Conservation (phyloP, 306 rosid species). For the Hippophae tibetana region DNA sequence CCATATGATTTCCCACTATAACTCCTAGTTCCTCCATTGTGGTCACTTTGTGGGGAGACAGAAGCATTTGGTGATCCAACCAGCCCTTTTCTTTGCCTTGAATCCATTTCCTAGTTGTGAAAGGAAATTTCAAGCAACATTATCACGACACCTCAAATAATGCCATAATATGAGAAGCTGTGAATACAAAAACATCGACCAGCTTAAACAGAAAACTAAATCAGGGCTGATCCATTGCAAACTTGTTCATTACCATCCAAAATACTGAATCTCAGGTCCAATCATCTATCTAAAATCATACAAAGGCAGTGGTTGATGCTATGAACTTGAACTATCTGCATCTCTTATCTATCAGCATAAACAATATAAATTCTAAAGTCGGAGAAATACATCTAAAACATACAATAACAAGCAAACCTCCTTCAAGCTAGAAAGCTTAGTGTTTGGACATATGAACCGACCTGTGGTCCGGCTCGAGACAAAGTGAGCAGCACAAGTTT, state of each 20-base stretch:
- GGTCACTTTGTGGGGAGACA: slow-evolving; percentile 45
- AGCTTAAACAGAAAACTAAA: background rate
- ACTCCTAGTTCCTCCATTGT: slow-evolving; percentile 32
- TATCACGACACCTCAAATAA: background rate
- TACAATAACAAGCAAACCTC: background rate
- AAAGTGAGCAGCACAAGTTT: too few species aligned
- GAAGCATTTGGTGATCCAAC: slow-evolving; percentile 46
- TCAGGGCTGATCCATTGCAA: background rate
- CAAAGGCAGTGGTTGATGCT: background rate
- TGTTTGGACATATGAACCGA: too few species aligned
- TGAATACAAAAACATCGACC: background rate
- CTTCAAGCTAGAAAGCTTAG: background rate
- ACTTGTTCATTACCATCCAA: background rate
- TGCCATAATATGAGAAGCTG: background rate
- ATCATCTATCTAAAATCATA: background rate
- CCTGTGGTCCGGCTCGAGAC: too few species aligned
- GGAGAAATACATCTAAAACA: background rate
- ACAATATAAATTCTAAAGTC: background rate
- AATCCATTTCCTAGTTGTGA: slow-evolving; percentile 47
- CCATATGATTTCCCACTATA: slow-evolving; percentile 71
- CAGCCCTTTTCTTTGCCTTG: slow-evolving; percentile 37
- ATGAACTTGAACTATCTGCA: background rate
- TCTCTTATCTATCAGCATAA: background rate
- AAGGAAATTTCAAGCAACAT: slow-evolving; percentile 7
- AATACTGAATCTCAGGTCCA: background rate